Evolutionary conservation across 192 early-diverging fungal species (phyloP).

Genomic region (Coemansia sp.): DNA sequence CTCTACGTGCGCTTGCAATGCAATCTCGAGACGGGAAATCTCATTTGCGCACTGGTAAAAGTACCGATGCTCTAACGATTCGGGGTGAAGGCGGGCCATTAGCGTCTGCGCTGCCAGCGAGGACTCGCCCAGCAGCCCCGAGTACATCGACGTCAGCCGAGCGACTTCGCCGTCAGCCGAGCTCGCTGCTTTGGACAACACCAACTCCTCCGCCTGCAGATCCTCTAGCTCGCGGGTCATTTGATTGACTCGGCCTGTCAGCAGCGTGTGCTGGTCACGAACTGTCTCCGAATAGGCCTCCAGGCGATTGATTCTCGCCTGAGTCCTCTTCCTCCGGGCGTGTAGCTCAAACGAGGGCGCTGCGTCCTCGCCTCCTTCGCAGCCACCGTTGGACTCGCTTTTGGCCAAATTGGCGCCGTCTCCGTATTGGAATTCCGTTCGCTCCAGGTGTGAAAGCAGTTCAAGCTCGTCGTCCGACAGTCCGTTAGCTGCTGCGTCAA

Average conservation of each 20-base stretch:
- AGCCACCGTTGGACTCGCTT: not conserved
- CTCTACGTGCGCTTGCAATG: constrained; percentile 8
- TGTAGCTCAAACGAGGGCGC: constrained; percentile 27
- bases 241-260: constrained; percentile 23
- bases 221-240: constrained; percentile 31
- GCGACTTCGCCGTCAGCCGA: constrained; percentile 34
- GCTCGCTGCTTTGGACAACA: constrained; percentile 12
- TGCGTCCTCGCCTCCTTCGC: not conserved
- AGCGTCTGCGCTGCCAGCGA: constrained; percentile 24
- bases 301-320: constrained; percentile 9
- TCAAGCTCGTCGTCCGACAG: constrained; percentile 34
- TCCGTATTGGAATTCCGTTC: constrained; percentile 14
- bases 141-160: constrained; percentile 21
- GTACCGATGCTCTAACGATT: constrained; percentile 4
- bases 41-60: constrained; percentile 32
- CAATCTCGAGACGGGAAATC: constrained; percentile 7
- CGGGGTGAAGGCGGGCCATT: constrained; percentile 8
- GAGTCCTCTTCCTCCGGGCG: not conserved
- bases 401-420: not conserved
- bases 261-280: constrained; percentile 19
- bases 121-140: constrained; percentile 32
- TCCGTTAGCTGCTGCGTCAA: constrained; percentile 32
- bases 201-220: constrained; percentile 32
- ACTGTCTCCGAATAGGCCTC: constrained; percentile 15
- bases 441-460: constrained; percentile 34